Conservation (phyloP, 805 yeast species). For the Saccharomycopsis guyanensis region DNA sequence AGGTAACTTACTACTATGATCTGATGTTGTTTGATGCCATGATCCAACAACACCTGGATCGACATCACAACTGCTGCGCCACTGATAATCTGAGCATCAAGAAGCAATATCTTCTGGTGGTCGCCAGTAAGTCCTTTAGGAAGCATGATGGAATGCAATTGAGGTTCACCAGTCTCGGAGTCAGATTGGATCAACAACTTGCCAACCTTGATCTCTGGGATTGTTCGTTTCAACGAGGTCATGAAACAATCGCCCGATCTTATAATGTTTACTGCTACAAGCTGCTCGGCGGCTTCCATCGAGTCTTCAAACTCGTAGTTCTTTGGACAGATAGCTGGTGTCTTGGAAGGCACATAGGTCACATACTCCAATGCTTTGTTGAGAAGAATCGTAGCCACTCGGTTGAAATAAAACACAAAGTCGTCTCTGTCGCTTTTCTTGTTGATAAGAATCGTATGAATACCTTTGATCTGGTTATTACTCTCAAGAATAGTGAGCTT, state of each 20-base stretch:
- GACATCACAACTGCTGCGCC: conserved; percentile 97
- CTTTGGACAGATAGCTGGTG: conserved; percentile 7
- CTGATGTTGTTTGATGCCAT: conserved; percentile 53
- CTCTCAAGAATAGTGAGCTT: conserved; percentile 27
- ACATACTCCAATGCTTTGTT: conserved; percentile 55
- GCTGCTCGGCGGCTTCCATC: conserved; percentile 30
- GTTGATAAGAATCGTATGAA: conserved; percentile 63
- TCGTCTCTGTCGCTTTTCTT: conserved; percentile 54
- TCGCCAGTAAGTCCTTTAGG: conserved; percentile 36
- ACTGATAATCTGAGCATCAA: conserved; percentile 83
- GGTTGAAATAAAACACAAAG: conserved; percentile 78
- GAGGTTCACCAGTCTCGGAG: conserved; percentile 88
- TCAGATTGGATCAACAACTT: conserved; percentile 84
- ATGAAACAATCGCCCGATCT: conserved; percentile 92
- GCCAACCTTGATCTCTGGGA: conserved; percentile 76
- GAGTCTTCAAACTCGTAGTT: conserved; percentile 11
- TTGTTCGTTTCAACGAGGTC: conserved; percentile 63
- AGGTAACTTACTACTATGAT: conserved; percentile 64
- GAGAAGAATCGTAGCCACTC: conserved; percentile 67
- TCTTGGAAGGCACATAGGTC: conserved; percentile 10
- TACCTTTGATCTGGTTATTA: conserved; percentile 62
- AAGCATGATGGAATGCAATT: conserved; percentile 70
- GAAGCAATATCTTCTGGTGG: conserved; percentile 47
- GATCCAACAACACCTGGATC: conserved; percentile 76
- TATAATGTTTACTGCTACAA: conserved; percentile 71